Evolutionary conservation across 345 rosid species (phyloP), one percentile per base, ranked within the genome.

Genomic region (Gossypium anomalum): DNA sequence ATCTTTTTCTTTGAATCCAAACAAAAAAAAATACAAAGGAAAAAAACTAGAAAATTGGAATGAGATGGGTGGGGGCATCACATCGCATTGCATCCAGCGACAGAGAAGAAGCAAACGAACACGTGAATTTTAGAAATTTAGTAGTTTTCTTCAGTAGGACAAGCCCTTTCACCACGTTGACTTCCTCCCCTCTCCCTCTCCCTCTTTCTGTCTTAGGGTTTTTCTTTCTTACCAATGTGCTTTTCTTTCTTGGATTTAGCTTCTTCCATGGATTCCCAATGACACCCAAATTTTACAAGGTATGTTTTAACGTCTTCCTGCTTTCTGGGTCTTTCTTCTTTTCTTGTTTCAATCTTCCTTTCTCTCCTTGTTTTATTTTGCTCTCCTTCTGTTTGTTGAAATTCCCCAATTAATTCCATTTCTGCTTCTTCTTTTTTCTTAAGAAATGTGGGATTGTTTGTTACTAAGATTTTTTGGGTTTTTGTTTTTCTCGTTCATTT

Each of bases 101-200:
- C 6, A 49, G 57, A 23, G 76, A 73, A 61, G 60, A 62, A 61
- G 60, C 70, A 12, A 62, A 49, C 34, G 27, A 73, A 12, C 67
- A 70, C 52, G 78, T 34, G 76, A 75, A 64, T 62, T 49, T 22
- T 27, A 60, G 49, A 44, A 64, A 63, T 29, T 5, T 43, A 17
- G 68, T 57, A 56, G 25, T 2, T 11, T 9, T 70, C 75, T 11
- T 71, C 76, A 57, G 58, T 3, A 25, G 29, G 59, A 73, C 49
- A 59, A 73, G 17, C 16, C 41, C 16, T 57, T 13, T 45, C 29
- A n/a, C 20, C 73, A 56, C 78, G 76, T 71, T 70, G 78, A 79
- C 78, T 75, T 57, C 64, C 9, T 3, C 56, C 60, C 25, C 9
- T 58, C 14, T 14, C 75, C 44, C 49, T 11, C 51, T 47, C 3